Evolutionary conservation across 495 filamentous ascomycete genomes (phyloP).

Genomic region (Aspergillus bridgeri): DNA sequence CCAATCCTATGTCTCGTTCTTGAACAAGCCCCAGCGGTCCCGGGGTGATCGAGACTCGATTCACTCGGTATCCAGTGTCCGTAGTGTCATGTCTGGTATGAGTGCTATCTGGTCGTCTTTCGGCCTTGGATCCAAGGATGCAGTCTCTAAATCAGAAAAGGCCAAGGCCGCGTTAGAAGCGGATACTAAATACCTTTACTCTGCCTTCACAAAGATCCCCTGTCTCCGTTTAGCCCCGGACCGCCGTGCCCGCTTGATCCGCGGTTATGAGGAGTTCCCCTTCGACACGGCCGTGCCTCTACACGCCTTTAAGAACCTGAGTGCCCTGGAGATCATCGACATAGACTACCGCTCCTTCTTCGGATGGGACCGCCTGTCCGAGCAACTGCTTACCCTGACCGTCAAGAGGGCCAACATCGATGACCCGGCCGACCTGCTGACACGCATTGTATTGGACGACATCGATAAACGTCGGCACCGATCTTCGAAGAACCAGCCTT

Average conservation of each 20-base stretch:
- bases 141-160: constrained; percentile 75
- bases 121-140: constrained; percentile 70
- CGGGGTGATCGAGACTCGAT: constrained; percentile 84
- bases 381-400: constrained; percentile 86
- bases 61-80: constrained; percentile 91
- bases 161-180: constrained; percentile 78
- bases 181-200: constrained; percentile 94
- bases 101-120: constrained; percentile 87
- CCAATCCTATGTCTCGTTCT: constrained; percentile 92
- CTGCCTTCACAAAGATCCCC: constrained; percentile 97
- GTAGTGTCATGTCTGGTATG: constrained; percentile 96
- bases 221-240: constrained; percentile 85
- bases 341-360: constrained; percentile 96
- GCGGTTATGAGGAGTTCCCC: constrained; percentile 94
- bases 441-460: constrained; percentile 91
- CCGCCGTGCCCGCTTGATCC: constrained; percentile 80
- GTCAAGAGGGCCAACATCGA: constrained; percentile 84
- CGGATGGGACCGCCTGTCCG: constrained; percentile 90
- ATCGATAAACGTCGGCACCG: constrained; percentile 86
- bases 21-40: constrained; percentile 70
- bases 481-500: constrained; percentile 78
- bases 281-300: constrained; percentile 97
- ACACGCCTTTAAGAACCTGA: constrained; percentile 92
- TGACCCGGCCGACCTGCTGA: constrained; percentile 84
- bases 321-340: constrained; percentile 87